phyloP scores from a whole-genome alignment of 768 basidiomycete species.

The Brasilioporus rufonigricans region DNA sequence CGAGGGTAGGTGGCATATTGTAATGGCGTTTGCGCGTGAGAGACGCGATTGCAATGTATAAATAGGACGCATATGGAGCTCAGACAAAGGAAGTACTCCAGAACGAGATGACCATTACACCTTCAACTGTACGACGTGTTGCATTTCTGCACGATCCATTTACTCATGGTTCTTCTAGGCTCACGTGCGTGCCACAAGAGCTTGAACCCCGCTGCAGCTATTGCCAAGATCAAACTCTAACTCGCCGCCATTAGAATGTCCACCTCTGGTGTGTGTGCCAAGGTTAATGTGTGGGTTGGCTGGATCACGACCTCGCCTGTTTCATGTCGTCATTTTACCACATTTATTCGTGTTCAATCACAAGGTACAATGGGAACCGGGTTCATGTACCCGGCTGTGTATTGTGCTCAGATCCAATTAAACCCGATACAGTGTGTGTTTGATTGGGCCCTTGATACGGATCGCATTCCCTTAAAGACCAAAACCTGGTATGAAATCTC shows the following conservation, averaged over 20 bases:
- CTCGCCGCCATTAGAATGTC: not conserved
- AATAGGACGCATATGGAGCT: constrained; percentile 70
- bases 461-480: no score
- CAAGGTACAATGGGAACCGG: not conserved
- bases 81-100: constrained; percentile 90
- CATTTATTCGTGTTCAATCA: no score
- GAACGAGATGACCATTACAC: constrained; percentile 98
- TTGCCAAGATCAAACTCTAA: constrained; percentile 1
- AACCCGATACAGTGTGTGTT: no score
- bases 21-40: not conserved
- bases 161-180: constrained; percentile 39
- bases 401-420: not conserved
- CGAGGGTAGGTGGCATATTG: constrained; percentile 55
- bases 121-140: constrained; percentile 74
- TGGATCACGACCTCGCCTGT: not conserved
- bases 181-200: constrained; percentile 50
- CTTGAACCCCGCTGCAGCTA: constrained; percentile 1
- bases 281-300: not conserved
- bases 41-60: not conserved
- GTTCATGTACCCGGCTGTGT: no score
- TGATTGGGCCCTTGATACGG: no score
- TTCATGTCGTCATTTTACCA: no score
- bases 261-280: not conserved
- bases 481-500: no score
- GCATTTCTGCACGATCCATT: not conserved